These are phyloP conservation scores for Pezizomycotina sp. DNA, from an alignment of 2,329 filamentous ascomycete genomes.

Conservation along the genomic window DNA sequence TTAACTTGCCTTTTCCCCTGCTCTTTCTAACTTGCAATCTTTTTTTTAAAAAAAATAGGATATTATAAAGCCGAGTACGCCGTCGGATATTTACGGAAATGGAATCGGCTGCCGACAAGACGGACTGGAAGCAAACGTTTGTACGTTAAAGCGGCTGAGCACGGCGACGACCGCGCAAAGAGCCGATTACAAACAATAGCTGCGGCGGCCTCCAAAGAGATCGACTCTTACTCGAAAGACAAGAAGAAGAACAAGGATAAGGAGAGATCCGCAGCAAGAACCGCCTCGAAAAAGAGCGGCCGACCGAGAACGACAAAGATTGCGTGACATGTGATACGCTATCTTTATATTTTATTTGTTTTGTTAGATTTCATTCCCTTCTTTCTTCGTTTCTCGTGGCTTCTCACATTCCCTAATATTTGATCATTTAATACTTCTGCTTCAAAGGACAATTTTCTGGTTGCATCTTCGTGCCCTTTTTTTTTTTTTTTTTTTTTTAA, in stretches of 20 bases:
- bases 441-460: conserved; percentile 1
- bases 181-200: conserved; percentile 74
- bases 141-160: conserved; percentile 91
- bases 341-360: background rate
- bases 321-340: too few relatives aligned
- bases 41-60: conserved; percentile 28
- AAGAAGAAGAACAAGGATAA: conserved; percentile 13
- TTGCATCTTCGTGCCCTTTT: conserved; percentile 1
- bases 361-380: background rate
- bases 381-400: background rate
- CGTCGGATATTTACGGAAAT: conserved; percentile 91
- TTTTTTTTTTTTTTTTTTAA: conserved; percentile 2
- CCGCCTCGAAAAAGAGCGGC: background rate
- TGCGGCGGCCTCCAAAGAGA: conserved; percentile 51
- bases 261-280: conserved; percentile 1
- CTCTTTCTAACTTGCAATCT: conserved; percentile 1
- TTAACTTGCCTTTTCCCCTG: background rate
- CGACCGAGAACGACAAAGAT: background rate
- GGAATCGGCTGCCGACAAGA: conserved; percentile 89
- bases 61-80: conserved; percentile 68
- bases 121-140: conserved; percentile 94
- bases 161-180: conserved; percentile 77
- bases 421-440: conserved; percentile 3
- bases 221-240: conserved; percentile 15
- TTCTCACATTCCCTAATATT: background rate